Evolutionary conservation across 163 green algal genomes (phyloP).

Genomic region (Scenedesmus sp.): DNA sequence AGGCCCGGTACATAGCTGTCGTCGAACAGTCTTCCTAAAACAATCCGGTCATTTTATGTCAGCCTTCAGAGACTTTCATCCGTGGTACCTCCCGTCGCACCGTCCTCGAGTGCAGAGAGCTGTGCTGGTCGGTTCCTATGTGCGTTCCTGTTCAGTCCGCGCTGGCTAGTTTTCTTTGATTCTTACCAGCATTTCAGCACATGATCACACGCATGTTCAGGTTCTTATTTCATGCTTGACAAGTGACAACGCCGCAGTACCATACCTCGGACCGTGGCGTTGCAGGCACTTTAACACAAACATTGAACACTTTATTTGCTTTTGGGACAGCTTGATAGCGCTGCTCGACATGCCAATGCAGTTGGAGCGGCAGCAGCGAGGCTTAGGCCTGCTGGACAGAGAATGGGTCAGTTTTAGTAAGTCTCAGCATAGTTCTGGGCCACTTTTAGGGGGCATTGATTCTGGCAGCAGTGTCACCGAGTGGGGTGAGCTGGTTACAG

Average conservation of each 20-base stretch:
- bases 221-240: too few relatives aligned
- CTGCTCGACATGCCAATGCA: neutral
- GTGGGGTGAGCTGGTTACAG: neutral
- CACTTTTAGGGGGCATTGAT: neutral
- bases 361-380: slow-evolving; percentile 7
- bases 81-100: neutral
- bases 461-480: neutral
- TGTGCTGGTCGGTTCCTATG: neutral
- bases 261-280: too few relatives aligned
- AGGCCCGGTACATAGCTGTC: too few relatives aligned
- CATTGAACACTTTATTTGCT: neutral
- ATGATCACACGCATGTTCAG: too few relatives aligned
- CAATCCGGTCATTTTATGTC: neutral
- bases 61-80: neutral
- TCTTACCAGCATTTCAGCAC: too few relatives aligned
- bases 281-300: too few relatives aligned
- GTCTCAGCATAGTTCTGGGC: neutral
- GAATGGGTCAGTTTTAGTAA: neutral
- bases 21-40: too few relatives aligned
- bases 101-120: neutral
- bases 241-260: too few relatives aligned
- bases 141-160: neutral
- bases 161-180: too few relatives aligned
- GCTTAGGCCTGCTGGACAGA: neutral
- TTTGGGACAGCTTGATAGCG: neutral